These are phyloP conservation scores for Adansonia madagascariensis DNA, from an alignment of 441 rosid genomes.

Conservation along the genomic window DNA sequence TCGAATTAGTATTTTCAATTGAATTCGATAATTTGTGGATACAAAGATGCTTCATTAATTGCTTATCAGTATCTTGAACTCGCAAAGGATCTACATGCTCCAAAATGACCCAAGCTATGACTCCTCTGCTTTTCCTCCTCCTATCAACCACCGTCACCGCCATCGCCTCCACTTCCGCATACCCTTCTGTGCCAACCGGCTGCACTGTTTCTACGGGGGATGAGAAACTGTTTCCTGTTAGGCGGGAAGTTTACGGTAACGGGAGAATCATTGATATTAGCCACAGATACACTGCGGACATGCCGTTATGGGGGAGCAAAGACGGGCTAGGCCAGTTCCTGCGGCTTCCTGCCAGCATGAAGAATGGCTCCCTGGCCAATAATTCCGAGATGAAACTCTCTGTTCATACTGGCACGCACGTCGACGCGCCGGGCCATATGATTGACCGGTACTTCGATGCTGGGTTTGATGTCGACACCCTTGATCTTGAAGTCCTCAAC, in stretches of 20 bases:
- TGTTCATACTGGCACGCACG: constrained; percentile 71
- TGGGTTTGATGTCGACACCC: constrained; percentile 70
- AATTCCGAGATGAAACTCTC: constrained; percentile 59
- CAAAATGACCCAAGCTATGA: constrained; percentile 14
- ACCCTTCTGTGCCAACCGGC: constrained; percentile 29
- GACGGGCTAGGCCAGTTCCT: constrained; percentile 57
- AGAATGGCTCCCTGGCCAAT: constrained; percentile 66
- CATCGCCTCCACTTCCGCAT: constrained; percentile 27
- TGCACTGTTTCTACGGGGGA: background rate
- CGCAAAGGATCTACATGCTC: background rate
- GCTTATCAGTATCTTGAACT: background rate
- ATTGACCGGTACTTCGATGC: constrained; percentile 71
- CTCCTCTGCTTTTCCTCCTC: constrained; percentile 23
- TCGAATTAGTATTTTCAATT: too few species aligned
- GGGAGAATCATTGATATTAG: constrained; percentile 65
- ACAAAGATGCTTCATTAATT: background rate
- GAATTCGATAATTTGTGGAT: too few species aligned
- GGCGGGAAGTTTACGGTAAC: constrained; percentile 59
- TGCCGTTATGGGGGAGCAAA: constrained; percentile 53
- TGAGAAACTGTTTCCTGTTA: constrained; percentile 39
- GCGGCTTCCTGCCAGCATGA: constrained; percentile 62
- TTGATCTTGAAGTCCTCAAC: constrained; percentile 61
- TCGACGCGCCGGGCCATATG: constrained; percentile 81
- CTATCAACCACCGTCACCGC: constrained; percentile 7
- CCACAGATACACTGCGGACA: constrained; percentile 50